These are phyloP conservation scores for Yarrowia sp. DNA, from an alignment of 805 yeast genomes.

Conservation along the genomic window DNA sequence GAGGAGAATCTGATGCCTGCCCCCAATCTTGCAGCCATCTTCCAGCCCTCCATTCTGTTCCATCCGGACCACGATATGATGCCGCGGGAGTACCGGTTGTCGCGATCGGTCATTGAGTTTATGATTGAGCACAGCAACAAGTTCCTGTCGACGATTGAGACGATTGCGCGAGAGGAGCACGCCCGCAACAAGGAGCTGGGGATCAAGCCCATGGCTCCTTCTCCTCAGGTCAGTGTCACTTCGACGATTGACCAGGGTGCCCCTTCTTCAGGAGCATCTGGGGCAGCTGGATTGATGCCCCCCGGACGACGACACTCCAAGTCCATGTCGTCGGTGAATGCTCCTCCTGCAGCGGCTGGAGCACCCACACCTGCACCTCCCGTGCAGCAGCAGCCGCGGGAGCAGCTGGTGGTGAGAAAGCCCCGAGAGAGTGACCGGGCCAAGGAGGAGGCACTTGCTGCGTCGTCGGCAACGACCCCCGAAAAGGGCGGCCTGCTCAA, in stretches of 20 bases:
- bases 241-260: background rate
- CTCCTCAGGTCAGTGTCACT: slow-evolving; percentile 14
- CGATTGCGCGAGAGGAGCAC: slow-evolving; percentile 38
- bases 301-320: slow-evolving; percentile 25
- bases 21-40: slow-evolving; percentile 88
- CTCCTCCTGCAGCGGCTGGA: background rate
- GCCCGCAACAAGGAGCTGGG: slow-evolving; percentile 27
- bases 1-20: slow-evolving; percentile 86
- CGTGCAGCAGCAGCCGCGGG: background rate
- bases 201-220: slow-evolving; percentile 13
- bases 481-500: slow-evolving; percentile 19
- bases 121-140: slow-evolving; percentile 81
- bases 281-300: slow-evolving; percentile 1
- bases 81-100: slow-evolving; percentile 85
- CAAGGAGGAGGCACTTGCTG: slow-evolving; percentile 3
- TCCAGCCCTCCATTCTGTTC: slow-evolving; percentile 92
- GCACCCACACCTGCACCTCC: background rate
- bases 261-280: background rate
- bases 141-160: slow-evolving; percentile 54
- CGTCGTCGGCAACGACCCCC: background rate
- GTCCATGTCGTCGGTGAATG: slow-evolving; percentile 15
- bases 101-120: slow-evolving; percentile 83
- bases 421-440: slow-evolving; percentile 20
- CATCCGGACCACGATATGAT: slow-evolving; percentile 91
- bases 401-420: slow-evolving; percentile 19